phyloP scores from a whole-genome alignment of 345 rosid species.

The Salix caprea region DNA sequence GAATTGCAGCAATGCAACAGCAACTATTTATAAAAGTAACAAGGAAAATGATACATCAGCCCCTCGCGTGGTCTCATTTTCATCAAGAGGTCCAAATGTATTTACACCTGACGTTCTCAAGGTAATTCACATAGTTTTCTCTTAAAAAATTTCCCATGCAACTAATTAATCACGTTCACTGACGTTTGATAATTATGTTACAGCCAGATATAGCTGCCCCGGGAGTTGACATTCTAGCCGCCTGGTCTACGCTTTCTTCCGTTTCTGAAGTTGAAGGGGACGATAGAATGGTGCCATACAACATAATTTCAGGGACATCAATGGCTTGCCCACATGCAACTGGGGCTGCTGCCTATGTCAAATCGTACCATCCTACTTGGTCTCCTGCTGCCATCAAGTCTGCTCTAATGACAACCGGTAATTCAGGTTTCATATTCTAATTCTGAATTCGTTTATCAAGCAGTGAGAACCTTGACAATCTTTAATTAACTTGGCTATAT shows the following conservation, averaged over 20 bases:
- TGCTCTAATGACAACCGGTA: constrained; percentile 39
- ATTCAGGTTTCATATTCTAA: not conserved
- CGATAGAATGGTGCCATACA: constrained; percentile 29
- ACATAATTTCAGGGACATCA: constrained; percentile 46
- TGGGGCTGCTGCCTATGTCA: constrained; percentile 45
- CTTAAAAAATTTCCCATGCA: not conserved
- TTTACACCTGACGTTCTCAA: constrained; percentile 43
- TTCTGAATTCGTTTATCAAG: not conserved
- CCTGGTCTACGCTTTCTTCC: constrained; percentile 29
- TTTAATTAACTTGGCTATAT: too few species aligned
- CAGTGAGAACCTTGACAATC: not conserved
- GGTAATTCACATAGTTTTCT: constrained; percentile 16
- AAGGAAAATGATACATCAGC: constrained; percentile 12
- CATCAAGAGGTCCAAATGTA: constrained; percentile 54
- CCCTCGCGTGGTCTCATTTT: constrained; percentile 36
- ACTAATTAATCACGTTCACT: too few species aligned
- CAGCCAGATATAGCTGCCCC: constrained; percentile 66
- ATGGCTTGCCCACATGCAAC: constrained; percentile 57
- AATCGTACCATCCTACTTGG: constrained; percentile 34
- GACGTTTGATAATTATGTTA: not conserved
- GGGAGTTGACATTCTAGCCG: constrained; percentile 51
- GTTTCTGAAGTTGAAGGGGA: constrained; percentile 11
- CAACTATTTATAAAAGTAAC: constrained; percentile 19
- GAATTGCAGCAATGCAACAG: constrained; percentile 26
- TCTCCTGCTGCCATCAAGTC: constrained; percentile 40